Conservation (phyloP, 108 stramenopile species). For the Cyclotella atomus region DNA sequence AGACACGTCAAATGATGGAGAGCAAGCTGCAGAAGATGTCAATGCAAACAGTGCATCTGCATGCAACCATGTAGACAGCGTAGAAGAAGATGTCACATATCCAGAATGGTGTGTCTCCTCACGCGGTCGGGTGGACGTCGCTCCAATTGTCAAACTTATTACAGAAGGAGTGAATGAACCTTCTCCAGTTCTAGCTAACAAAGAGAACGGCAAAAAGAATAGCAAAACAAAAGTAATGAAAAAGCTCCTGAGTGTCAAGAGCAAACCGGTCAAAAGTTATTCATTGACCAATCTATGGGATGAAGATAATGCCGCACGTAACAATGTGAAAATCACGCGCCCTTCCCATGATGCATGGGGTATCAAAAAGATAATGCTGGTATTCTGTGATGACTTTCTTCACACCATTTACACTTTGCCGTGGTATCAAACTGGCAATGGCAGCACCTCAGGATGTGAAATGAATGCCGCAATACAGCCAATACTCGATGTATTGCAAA, state of each 20-base stretch:
- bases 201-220: constrained; percentile 21
- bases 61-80: neutral
- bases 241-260: constrained; percentile 6
- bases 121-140: constrained; percentile 70
- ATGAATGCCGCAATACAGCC: constrained; percentile 78
- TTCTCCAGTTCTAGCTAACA: constrained; percentile 15
- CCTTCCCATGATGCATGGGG: constrained; percentile 98
- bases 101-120: constrained; percentile 63
- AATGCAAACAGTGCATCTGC: constrained; percentile 13
- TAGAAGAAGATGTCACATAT: constrained; percentile 20
- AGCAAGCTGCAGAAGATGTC: constrained; percentile 1
- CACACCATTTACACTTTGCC: constrained; percentile 89
- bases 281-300: constrained; percentile 76
- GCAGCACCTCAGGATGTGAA: constrained; percentile 7
- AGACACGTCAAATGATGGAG: constrained; percentile 18
- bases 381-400: constrained; percentile 97
- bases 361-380: constrained; percentile 92
- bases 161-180: constrained; percentile 70
- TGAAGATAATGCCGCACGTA: constrained; percentile 64
- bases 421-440: constrained; percentile 64
- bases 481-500: constrained; percentile 68
- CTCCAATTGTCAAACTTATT: constrained; percentile 61
- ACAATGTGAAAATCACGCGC: constrained; percentile 88
- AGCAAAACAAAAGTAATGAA: constrained; percentile 17
- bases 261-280: constrained; percentile 7